A percentile compares a stretch with the other conserved stretches of the same genome.
These are phyloP conservation scores for Luzula sylvatica DNA, from an alignment of 176 grass and related monocot genomes.

Conservation along the genomic window DNA sequence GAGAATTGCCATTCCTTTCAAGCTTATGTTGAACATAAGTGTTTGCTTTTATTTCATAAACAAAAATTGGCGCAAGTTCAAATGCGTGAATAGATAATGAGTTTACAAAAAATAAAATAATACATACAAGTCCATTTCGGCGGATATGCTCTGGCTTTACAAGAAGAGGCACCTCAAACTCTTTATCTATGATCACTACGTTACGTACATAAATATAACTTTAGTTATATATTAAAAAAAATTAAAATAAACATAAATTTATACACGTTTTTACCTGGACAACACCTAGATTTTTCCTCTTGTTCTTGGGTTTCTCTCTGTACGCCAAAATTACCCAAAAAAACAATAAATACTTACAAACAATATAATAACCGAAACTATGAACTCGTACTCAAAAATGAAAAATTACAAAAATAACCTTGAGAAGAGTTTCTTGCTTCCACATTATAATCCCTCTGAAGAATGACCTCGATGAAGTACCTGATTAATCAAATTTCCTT, in stretches of 20 bases:
- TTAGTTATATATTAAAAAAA: not conserved
- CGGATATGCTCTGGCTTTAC: conserved; percentile 27
- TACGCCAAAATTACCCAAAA: conserved; percentile 6
- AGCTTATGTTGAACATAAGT: conserved; percentile 68
- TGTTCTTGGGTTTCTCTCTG: conserved; percentile 52
- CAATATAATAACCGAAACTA: not conserved
- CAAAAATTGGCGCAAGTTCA: not conserved
- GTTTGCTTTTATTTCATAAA: conserved; percentile 42
- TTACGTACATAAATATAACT: not conserved
- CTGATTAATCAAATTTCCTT: conserved; percentile 25
- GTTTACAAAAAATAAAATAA: not conserved
- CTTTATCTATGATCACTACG: conserved; percentile 46
- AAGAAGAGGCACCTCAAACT: conserved; percentile 54
- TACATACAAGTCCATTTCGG: conserved; percentile 56
- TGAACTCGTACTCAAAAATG: not conserved
- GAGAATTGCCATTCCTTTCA: conserved; percentile 66
- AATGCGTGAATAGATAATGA: conserved; percentile 4
- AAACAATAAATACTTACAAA: not conserved
- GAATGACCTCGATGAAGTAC: conserved; percentile 88
- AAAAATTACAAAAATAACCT: conserved; percentile 40
- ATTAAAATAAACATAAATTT: not conserved
- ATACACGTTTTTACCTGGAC: conserved; percentile 12
- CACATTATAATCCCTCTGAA: conserved; percentile 91
- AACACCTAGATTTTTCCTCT: conserved; percentile 33
- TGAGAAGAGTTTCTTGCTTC: conserved; percentile 72